Percentiles rank a stretch among this genome's conserved stretches.
Evolutionary conservation across 257 asterid species (phyloP).

Genomic region (Solanum okadae): DNA sequence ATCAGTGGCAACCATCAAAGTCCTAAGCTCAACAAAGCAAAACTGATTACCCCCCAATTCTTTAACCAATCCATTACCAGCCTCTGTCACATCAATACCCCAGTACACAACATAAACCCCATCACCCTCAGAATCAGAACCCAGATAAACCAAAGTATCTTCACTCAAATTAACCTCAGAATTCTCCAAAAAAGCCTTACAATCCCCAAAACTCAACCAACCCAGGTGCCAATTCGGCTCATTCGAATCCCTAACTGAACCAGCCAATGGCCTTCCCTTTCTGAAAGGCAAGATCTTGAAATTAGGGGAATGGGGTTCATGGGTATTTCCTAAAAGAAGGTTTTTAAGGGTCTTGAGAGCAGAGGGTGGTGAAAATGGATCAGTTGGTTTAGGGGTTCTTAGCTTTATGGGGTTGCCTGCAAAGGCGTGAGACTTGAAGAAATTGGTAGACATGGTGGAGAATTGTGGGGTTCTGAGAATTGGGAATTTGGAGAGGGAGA

Average conservation of each 20-base stretch:
- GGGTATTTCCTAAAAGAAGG: constrained; percentile 32
- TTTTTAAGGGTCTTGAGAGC: constrained; percentile 63
- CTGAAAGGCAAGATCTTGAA: constrained; percentile 79
- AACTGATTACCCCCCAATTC: constrained; percentile 50
- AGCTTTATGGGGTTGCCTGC: constrained; percentile 63
- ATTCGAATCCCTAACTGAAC: constrained; percentile 25
- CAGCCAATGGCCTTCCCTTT: constrained; percentile 77
- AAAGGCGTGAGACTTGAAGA: constrained; percentile 54
- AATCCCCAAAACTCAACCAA: constrained; percentile 71
- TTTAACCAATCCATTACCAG: constrained; percentile 33
- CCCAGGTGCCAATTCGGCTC: constrained; percentile 68
- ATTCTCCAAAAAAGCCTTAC: constrained; percentile 48
- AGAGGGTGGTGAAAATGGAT: constrained; percentile 62
- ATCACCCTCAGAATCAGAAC: constrained; percentile 46
- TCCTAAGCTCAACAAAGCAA: constrained; percentile 90
- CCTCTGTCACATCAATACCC: constrained; percentile 87
- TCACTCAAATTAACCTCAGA: constrained; percentile 54
- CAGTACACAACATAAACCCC: constrained; percentile 50
- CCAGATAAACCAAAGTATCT: constrained; percentile 68
- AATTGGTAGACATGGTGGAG: constrained; percentile 28
- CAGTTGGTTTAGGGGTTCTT: constrained; percentile 52
- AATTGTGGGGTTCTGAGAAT: background rate
- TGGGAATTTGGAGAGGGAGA: constrained; percentile 1
- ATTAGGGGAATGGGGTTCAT: constrained; percentile 39
- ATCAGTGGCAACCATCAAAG: constrained; percentile 96